Evolutionary conservation across 768 basidiomycete genomes (phyloP).

Genomic region (Daedaleopsis sinensis): DNA sequence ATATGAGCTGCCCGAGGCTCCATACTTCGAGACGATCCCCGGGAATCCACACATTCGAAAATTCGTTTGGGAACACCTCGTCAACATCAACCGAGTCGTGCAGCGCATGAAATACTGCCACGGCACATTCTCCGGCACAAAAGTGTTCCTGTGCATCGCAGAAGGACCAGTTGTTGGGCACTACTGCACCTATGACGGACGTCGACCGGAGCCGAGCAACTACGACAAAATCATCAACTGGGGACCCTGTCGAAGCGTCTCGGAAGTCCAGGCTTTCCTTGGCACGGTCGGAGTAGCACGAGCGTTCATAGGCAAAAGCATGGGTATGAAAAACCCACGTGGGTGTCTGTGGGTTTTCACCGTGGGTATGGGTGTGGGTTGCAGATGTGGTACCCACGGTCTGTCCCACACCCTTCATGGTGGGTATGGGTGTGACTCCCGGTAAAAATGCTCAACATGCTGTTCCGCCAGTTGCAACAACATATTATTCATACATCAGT

Average conservation of each 20-base stretch:
- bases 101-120: constrained; percentile 42
- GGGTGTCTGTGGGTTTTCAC: neutral
- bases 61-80: constrained; percentile 45
- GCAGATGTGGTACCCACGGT: neutral
- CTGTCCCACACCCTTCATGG: neutral
- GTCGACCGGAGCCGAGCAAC: constrained; percentile 30
- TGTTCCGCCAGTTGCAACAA: no score
- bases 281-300: constrained; percentile 26
- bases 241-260: constrained; percentile 21
- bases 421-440: neutral
- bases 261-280: constrained; percentile 30
- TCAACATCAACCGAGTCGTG: constrained; percentile 38
- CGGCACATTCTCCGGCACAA: constrained; percentile 41
- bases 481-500: no score
- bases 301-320: constrained; percentile 7
- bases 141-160: constrained; percentile 33
- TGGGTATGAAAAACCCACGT: neutral
- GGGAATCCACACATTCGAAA: constrained; percentile 39
- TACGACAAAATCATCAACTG: constrained; percentile 30
- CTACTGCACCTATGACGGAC: constrained; percentile 39
- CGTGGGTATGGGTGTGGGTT: neutral
- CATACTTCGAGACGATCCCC: constrained; percentile 37
- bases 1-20: constrained; percentile 33
- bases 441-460: no score
- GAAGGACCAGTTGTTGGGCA: constrained; percentile 41